Conservation (phyloP, 495 filamentous ascomycete species). For the Penicillium nucicola region DNA sequence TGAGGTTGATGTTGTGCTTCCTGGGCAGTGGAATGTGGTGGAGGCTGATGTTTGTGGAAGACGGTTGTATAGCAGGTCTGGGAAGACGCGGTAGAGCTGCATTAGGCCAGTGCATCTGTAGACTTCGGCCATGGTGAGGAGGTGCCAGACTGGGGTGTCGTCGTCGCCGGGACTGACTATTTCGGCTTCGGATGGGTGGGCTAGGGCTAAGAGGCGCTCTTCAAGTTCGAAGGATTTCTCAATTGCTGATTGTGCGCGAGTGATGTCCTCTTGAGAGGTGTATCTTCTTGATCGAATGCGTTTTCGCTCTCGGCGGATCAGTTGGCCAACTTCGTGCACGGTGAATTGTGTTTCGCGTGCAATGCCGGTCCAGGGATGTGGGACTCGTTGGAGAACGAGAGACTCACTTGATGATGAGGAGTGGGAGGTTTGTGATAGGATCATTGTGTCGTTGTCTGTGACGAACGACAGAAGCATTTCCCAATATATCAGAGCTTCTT, state of each 20-base stretch:
- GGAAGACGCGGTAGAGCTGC: constrained; percentile 55
- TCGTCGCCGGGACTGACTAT: constrained; percentile 53
- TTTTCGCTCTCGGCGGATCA: constrained; percentile 50
- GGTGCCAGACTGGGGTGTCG: constrained; percentile 54
- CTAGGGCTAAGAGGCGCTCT: constrained; percentile 47
- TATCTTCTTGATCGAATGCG: constrained; percentile 32
- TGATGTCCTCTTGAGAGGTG: constrained; percentile 39
- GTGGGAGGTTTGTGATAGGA: constrained; percentile 16
- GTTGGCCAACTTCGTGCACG: constrained; percentile 52
- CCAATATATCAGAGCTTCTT: constrained; percentile 58
- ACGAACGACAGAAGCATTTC: constrained; percentile 60
- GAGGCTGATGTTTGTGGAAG: constrained; percentile 24
- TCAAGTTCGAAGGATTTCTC: constrained; percentile 47
- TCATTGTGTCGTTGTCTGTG: constrained; percentile 40
- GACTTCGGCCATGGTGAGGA: constrained; percentile 55
- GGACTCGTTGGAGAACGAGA: constrained; percentile 40
- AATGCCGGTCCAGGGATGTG: constrained; percentile 60
- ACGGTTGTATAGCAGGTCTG: constrained; percentile 44
- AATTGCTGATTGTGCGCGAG: constrained; percentile 40
- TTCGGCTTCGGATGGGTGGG: constrained; percentile 46
- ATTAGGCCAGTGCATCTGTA: constrained; percentile 54
- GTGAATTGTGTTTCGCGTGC: constrained; percentile 52
- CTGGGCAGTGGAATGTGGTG: constrained; percentile 8
- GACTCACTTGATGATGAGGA: constrained; percentile 21
- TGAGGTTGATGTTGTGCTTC: background rate